Conservation (phyloP, 1,284 basidiomycete species). For the Leccinum idahoense region DNA sequence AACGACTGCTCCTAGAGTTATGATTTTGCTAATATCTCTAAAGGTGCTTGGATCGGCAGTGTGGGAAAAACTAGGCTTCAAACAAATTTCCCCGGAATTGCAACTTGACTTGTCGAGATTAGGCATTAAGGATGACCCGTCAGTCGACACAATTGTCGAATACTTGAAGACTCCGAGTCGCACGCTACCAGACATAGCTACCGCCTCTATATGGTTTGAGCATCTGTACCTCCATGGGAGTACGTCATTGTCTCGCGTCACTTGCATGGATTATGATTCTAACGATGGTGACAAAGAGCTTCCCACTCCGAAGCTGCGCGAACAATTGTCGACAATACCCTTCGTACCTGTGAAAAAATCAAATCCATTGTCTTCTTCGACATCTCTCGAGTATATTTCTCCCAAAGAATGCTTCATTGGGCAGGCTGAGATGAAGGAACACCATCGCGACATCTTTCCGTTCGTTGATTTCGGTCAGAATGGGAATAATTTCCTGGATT, state of each 20-base stretch:
- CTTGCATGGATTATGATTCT: not conserved
- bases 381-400: conserved; percentile 1
- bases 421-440: conserved; percentile 4
- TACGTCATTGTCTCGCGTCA: conserved; percentile 6
- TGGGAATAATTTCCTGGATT: conserved; percentile 21
- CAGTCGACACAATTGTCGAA: conserved; percentile 13
- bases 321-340: conserved; percentile 6
- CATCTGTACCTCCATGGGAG: conserved; percentile 16
- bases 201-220: conserved; percentile 16
- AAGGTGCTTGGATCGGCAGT: conserved; percentile 18
- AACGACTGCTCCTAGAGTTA: not conserved
- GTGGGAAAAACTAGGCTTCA: conserved; percentile 24
- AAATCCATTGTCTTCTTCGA: not conserved
- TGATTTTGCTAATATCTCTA: not conserved
- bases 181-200: conserved; percentile 2
- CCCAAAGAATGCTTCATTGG: conserved; percentile 23
- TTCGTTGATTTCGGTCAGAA: conserved; percentile 19
- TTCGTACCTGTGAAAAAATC: conserved; percentile 14
- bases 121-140: conserved; percentile 18
- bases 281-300: conserved; percentile 9
- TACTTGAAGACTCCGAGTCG: conserved; percentile 1
- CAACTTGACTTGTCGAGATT: conserved; percentile 7
- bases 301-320: conserved; percentile 2
- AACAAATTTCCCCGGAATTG: conserved; percentile 4
- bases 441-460: conserved; percentile 16